Evolutionary conservation across 352 stramenopile genomes (phyloP).

Genomic region (Phytopythium aichiense): DNA sequence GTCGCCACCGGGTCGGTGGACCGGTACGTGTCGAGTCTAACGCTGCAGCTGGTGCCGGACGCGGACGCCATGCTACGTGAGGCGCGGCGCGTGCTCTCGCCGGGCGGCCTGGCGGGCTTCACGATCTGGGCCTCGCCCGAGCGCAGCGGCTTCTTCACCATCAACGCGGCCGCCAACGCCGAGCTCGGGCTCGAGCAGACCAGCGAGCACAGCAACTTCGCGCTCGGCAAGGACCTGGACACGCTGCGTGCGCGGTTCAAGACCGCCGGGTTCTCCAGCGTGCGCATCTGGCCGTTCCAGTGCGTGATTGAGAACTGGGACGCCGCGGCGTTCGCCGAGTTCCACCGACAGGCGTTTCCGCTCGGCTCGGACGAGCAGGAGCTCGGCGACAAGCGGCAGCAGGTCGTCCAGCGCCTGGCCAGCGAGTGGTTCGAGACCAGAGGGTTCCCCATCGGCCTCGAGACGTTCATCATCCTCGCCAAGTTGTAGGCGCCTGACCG

Average conservation of each 20-base stretch:
- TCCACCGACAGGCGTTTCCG: conserved; percentile 19
- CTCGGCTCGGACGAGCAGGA: conserved; percentile 24
- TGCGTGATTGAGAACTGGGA: conserved; percentile 47
- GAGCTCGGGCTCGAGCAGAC: conserved; percentile 23
- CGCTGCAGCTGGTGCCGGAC: conserved; percentile 42
- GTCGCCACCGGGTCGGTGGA: conserved; percentile 31
- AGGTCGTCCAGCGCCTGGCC: conserved; percentile 31
- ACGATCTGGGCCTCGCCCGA: conserved; percentile 54
- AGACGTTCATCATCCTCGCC: conserved; percentile 51
- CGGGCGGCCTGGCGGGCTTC: conserved; percentile 40
- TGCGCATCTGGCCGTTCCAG: conserved; percentile 49
- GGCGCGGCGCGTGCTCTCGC: conserved; percentile 29
- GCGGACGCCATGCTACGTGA: conserved; percentile 46
- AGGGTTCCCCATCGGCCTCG: conserved; percentile 46
- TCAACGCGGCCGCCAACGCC: conserved; percentile 16
- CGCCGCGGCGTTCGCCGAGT: conserved; percentile 37
- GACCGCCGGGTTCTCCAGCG: conserved; percentile 23
- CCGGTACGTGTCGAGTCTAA: conserved; percentile 47
- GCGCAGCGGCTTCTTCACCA: conserved; percentile 35
- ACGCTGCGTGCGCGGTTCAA: conserved; percentile 27
- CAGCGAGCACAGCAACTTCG: conserved; percentile 36
- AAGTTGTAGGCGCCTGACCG: neutral
- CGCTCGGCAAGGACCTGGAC: conserved; percentile 37
- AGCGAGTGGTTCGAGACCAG: conserved; percentile 40
- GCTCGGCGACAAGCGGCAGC: conserved; percentile 18